Evolutionary conservation across 2,329 filamentous ascomycete species (phyloP).

Genomic region (Trichoderma asperellum): DNA sequence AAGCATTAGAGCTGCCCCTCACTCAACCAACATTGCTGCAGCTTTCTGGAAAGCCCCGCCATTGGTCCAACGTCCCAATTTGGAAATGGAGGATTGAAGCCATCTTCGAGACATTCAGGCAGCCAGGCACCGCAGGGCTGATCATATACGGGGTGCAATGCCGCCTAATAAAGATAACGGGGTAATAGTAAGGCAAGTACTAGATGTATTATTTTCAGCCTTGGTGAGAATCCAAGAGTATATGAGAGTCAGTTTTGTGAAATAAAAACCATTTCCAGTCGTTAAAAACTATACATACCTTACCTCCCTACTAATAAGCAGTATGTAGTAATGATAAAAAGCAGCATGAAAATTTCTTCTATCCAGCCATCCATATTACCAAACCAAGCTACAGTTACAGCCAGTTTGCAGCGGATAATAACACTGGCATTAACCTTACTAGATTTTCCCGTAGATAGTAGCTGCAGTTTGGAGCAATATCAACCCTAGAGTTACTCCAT

Average conservation of each 20-base stretch:
- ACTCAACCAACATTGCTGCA: background rate
- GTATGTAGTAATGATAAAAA: no score
- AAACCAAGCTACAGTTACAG: background rate
- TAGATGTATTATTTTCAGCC: background rate
- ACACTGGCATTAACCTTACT: background rate
- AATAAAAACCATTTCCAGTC: background rate
- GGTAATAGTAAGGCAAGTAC: no score
- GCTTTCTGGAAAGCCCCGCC: background rate
- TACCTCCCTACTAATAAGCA: no score
- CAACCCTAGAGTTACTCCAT: background rate
- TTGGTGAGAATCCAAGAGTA: background rate
- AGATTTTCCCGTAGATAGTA: background rate
- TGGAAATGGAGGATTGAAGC: conserved; percentile 17
- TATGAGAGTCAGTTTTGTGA: background rate
- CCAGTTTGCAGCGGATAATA: background rate
- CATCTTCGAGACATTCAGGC: background rate
- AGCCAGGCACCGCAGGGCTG: background rate
- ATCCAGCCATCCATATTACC: no score
- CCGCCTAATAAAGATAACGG: background rate
- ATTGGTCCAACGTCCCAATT: conserved; percentile 23
- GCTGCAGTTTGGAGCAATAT: background rate
- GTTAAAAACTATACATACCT: background rate
- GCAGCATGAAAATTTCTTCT: no score
- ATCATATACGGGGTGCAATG: background rate
- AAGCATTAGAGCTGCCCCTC: conserved; percentile 23